A percentile compares a stretch with the other conserved stretches of the same genome.
Evolutionary conservation across 495 filamentous ascomycete species (phyloP).

Genomic region (Astrothelium subdiscretum): DNA sequence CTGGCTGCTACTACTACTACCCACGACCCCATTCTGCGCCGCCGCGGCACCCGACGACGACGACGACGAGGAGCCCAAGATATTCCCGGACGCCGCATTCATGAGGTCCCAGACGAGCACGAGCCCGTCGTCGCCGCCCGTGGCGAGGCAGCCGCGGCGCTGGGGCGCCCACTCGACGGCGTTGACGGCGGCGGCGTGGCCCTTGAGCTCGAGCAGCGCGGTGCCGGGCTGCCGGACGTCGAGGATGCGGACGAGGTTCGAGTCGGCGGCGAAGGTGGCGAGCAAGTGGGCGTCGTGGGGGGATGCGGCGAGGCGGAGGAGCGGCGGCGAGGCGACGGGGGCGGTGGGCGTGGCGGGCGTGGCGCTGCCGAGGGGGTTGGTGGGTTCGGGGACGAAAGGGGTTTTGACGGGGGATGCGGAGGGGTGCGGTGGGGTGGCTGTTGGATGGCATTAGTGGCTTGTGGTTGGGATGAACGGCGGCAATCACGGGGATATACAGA

Average conservation of each 20-base stretch:
- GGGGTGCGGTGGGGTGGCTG: slow-evolving; percentile 17
- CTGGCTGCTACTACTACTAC: slow-evolving; percentile 5
- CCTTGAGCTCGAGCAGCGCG: slow-evolving; percentile 84
- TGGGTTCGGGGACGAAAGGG: slow-evolving; percentile 28
- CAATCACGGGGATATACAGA: not conserved
- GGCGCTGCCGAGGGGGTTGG: slow-evolving; percentile 51
- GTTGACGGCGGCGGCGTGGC: slow-evolving; percentile 77
- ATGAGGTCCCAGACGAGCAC: slow-evolving; percentile 92
- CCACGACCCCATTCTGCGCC: not conserved
- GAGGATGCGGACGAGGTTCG: slow-evolving; percentile 83
- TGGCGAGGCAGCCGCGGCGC: slow-evolving; percentile 76
- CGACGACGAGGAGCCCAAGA: not conserved
- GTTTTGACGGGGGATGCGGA: slow-evolving; percentile 48
- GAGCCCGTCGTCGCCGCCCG: slow-evolving; percentile 80
- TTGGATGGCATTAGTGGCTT: slow-evolving; percentile 4
- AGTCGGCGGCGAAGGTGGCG: slow-evolving; percentile 91
- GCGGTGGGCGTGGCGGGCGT: slow-evolving; percentile 47
- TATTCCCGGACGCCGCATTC: not conserved
- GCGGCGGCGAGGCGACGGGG: slow-evolving; percentile 49
- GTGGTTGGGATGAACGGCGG: not conserved
- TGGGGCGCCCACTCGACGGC: slow-evolving; percentile 92
- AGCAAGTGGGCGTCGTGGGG: slow-evolving; percentile 93
- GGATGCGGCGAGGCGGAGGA: slow-evolving; percentile 84
- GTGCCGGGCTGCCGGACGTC: slow-evolving; percentile 96
- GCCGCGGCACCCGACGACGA: too few relatives aligned